These are phyloP conservation scores for Cryptomeria japonica DNA, from an alignment of 75 land plant genomes.

Conservation along the genomic window DNA sequence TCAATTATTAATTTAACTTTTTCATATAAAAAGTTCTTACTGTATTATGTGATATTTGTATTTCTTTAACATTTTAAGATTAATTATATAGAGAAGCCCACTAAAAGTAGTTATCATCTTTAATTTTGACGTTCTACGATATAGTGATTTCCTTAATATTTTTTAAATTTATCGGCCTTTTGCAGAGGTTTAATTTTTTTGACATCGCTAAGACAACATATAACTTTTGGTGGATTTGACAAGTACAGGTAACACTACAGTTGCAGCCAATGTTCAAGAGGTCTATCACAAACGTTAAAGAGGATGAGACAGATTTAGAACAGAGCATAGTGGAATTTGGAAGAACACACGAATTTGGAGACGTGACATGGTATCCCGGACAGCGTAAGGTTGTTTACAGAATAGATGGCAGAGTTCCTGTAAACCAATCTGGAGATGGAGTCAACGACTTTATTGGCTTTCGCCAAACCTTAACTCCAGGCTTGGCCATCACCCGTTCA, in stretches of 20 bases:
- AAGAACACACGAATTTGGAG: conserved; percentile 55
- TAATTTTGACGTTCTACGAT: no score
- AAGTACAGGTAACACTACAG: conserved; percentile 45
- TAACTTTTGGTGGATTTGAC: no score
- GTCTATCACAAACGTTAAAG: conserved; percentile 42
- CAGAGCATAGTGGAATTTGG: conserved; percentile 32
- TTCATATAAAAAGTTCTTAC: no score
- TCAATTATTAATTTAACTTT: no score
- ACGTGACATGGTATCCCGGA: conserved; percentile 71
- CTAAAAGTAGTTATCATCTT: no score
- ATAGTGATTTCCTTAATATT: no score
- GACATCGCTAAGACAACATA: no score
- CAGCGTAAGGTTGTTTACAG: conserved; percentile 40
- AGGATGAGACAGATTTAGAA: conserved; percentile 45
- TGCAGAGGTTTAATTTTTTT: no score
- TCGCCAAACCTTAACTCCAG: conserved; percentile 28
- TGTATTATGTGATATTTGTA: no score
- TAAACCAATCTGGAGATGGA: conserved; percentile 51
- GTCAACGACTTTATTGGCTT: conserved; percentile 57
- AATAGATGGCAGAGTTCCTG: conserved; percentile 51
- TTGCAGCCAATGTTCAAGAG: conserved; percentile 68
- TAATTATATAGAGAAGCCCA: no score
- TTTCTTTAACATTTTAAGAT: no score
- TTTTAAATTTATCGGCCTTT: no score
- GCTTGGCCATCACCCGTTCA: conserved; percentile 21